phyloP scores from a whole-genome alignment of 768 basidiomycete species.

The Boletus sensibilis region DNA sequence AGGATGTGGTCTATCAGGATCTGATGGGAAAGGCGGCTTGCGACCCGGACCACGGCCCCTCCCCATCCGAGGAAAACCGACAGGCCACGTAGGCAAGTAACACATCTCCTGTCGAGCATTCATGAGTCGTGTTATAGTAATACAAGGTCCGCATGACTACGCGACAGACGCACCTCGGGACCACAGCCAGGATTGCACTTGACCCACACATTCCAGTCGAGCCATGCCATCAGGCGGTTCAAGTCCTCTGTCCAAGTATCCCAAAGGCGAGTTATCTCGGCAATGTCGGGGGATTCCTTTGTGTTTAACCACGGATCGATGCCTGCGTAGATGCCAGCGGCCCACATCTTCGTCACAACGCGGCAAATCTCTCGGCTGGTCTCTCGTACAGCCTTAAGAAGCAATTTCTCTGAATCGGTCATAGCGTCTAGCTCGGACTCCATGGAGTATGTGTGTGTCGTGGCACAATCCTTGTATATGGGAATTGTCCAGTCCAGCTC shows the following conservation, averaged over 20 bases:
- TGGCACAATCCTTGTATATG: constrained; percentile 31
- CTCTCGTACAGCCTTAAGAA: constrained; percentile 30
- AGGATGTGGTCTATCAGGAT: not conserved
- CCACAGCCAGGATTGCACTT: constrained; percentile 47
- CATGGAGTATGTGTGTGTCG: constrained; percentile 24
- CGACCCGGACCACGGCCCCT: not conserved
- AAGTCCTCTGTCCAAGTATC: constrained; percentile 37
- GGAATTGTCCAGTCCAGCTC: constrained; percentile 30
- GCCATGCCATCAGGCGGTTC: constrained; percentile 44
- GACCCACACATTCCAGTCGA: constrained; percentile 54
- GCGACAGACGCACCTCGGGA: constrained; percentile 38
- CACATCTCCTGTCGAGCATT: constrained; percentile 22
- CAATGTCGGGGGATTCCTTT: not conserved
- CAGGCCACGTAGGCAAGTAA: constrained; percentile 28
- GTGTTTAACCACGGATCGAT: constrained; percentile 13
- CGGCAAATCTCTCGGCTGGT: constrained; percentile 48
- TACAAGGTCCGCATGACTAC: not conserved
- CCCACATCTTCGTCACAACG: constrained; percentile 47
- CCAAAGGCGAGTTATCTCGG: constrained; percentile 11
- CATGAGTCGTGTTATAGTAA: not conserved
- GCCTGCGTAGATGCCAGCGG: constrained; percentile 32
- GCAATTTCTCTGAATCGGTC: constrained; percentile 29
- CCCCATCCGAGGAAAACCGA: constrained; percentile 4
- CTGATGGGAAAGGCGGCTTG: not conserved
- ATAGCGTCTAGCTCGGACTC: constrained; percentile 9